Base-by-base conservation (phyloP, 768 basidiomycete genomes). In the Sarcomyxa edulis region DNA sequence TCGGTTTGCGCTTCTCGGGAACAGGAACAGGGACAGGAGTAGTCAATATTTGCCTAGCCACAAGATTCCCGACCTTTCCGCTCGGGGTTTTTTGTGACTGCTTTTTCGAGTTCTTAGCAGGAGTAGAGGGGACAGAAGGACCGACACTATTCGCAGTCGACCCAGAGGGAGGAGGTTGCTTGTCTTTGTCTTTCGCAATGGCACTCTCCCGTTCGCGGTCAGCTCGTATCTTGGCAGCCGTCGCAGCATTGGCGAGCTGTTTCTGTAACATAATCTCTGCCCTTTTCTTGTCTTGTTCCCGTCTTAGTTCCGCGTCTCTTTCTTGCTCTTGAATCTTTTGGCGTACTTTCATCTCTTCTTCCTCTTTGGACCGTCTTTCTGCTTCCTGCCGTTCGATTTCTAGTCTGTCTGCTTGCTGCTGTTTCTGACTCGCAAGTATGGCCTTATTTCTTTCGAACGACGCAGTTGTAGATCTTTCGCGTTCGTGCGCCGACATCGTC, bases 181-280 rank as follows among this genome's bases (percentile, higher is more conserved):
- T 14, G 21, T 28, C n/a, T n/a, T n/a, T n/a, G n/a, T n/a, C n/a
- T n/a, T n/a, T n/a, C n/a, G n/a, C n/a, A n/a, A n/a, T n/a, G n/a
- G n/a, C n/a, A n/a, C n/a, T 5, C 42, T 30, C 15, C 32, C 41
- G 16, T 43, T 40, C 56, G 49, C 38, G 30, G 9, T 57, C 43
- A 12, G 54, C 50, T 22, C 44, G 50, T n/a, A 62, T 56, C 31
- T 45, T 52, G 9, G 48, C 39, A 5, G 53, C 58, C 25, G 54
- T 49, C 32, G 64, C 56, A 6, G 50, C 31, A 30, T 39, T 56
- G 7, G 50, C 52, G 22, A 51, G 61, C 28, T 49, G 54, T 43
- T 62, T 64, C 33, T 58, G 52, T 10, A 44, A 45, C 39, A 49
- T 48, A 3, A 65, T 38, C 35, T 57, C 49, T 40, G 56, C 51